Evolutionary conservation across 2,329 filamentous ascomycete species (phyloP), one percentile per base, ranked within the genome.

Genomic region (Aspergillus pseudoterreus): DNA sequence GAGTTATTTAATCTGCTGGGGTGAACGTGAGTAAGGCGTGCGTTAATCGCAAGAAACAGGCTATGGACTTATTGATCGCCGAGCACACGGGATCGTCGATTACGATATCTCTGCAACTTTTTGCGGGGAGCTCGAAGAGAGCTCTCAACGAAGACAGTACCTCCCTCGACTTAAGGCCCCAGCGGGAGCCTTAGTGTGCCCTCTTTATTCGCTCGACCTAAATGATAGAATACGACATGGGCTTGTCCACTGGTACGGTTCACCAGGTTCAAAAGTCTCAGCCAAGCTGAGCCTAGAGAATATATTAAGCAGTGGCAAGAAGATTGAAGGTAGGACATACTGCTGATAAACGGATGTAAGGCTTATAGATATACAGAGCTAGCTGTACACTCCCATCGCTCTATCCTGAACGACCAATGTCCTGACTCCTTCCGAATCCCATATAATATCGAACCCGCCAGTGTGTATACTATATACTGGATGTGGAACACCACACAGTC

Each of bases 391-490:
- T n/a, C 33, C 11, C 33, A 35, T 35, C n/a, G 33, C 4, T 35
- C 33, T 35, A 35, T 35, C 4, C 11, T 10, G 4, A 35, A 35
- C 33, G 33, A 10, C 33, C 33, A 35, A 9, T 48, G 46, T 36
- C 38, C 46, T 5, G 32, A 21, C 6, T 24, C 46, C 12, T 48
- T 48, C 24, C 36, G 19, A 12, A 43, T 48, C 15, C 46, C 46
- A 1, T 10, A 6, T 4, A 36, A 48, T 21, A 10, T 33, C 21
- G 14, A 30, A 21, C 5, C 22, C n/a, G 10, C 36, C 22, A 42
- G 36, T 8, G n/a, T 33, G 12, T 48, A 48, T 22, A 43, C 46
- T 17, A 35, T 48, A 24, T 48, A 48, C 38, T 48, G 46, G 46
- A 38, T 48, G 24, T 48, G 46, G 46, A 48, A 48, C 41, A 48